Evolutionary conservation across 2,329 filamentous ascomycete genomes (phyloP).

Genomic region (Rhynchosporium secalis): DNA sequence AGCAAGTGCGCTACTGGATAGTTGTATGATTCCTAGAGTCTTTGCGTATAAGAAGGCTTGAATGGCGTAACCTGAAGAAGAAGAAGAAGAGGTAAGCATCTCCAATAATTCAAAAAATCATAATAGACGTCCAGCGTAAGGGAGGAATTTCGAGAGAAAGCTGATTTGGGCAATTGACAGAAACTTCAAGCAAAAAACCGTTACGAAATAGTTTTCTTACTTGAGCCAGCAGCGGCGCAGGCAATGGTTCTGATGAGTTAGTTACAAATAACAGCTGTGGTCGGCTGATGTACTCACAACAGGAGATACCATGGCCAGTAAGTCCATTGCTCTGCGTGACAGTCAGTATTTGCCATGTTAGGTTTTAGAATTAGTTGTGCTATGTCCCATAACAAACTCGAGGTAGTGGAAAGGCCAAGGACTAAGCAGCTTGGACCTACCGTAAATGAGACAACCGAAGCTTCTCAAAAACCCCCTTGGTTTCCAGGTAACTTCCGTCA

Average conservation of each 20-base stretch:
- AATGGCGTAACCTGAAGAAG: slow-evolving; percentile 38
- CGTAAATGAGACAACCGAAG: neutral
- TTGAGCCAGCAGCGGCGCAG: slow-evolving; percentile 19
- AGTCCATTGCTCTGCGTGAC: slow-evolving; percentile 40
- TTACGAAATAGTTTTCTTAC: neutral
- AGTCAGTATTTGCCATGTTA: neutral
- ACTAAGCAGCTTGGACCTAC: slow-evolving; percentile 52
- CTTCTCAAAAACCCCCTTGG: slow-evolving; percentile 44
- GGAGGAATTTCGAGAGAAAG: too few relatives aligned
- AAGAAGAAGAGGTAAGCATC: neutral
- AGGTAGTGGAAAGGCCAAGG: too few relatives aligned
- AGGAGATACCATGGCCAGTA: slow-evolving; percentile 53
- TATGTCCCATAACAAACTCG: too few relatives aligned
- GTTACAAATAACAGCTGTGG: neutral
- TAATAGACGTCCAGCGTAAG: too few relatives aligned
- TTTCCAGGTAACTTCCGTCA: slow-evolving; percentile 38
- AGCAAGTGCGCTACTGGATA: slow-evolving; percentile 17
- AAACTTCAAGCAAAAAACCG: too few relatives aligned
- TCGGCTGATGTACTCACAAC: slow-evolving; percentile 36
- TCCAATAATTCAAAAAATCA: too few relatives aligned
- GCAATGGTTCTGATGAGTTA: slow-evolving; percentile 19
- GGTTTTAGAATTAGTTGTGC: too few relatives aligned
- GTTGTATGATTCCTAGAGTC: slow-evolving; percentile 32
- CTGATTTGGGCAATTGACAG: too few relatives aligned
- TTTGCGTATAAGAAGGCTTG: slow-evolving; percentile 42